Evolutionary conservation across 2,329 filamentous ascomycete species (phyloP).

Genomic region (Thelonectria discophora): DNA sequence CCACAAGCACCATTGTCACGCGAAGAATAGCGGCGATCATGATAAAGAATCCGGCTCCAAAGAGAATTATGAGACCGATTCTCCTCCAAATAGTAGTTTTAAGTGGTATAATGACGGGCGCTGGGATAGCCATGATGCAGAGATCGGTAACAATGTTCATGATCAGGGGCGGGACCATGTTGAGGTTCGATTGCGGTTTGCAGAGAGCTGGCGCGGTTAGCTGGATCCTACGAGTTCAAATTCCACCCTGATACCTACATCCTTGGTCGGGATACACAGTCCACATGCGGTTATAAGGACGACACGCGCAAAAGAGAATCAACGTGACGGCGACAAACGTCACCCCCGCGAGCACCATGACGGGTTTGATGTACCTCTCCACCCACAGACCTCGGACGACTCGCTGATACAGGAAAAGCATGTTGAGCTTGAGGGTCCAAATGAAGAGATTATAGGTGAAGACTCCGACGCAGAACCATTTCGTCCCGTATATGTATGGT

Average conservation of each 20-base stretch:
- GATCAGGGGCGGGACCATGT: conserved; percentile 44
- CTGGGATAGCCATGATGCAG: conserved; percentile 46
- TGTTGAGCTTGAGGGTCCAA: conserved; percentile 51
- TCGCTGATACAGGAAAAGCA: conserved; percentile 50
- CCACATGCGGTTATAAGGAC: conserved; percentile 47
- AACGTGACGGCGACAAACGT: conserved; percentile 40
- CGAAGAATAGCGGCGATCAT: conserved; percentile 42
- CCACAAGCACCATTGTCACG: conserved; percentile 43
- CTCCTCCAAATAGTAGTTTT: conserved; percentile 43
- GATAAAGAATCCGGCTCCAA: conserved; percentile 45
- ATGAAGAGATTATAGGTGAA: conserved; percentile 36
- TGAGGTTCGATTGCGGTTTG: conserved; percentile 43
- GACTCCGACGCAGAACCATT: conserved; percentile 32
- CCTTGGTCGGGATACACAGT: conserved; percentile 48
- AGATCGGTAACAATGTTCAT: conserved; percentile 47
- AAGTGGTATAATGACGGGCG: conserved; percentile 39
- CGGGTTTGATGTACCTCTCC: conserved; percentile 46
- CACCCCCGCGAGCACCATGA: conserved; percentile 42
- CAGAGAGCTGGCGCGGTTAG: conserved; percentile 31
- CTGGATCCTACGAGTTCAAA: not conserved
- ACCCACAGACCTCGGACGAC: conserved; percentile 47
- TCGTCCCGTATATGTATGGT: conserved; percentile 26
- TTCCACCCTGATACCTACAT: conserved; percentile 35
- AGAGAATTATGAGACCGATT: conserved; percentile 44
- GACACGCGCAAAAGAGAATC: conserved; percentile 43